Base-by-base conservation (phyloP, 495 filamentous ascomycete species). In the Entonaema liquescens region DNA sequence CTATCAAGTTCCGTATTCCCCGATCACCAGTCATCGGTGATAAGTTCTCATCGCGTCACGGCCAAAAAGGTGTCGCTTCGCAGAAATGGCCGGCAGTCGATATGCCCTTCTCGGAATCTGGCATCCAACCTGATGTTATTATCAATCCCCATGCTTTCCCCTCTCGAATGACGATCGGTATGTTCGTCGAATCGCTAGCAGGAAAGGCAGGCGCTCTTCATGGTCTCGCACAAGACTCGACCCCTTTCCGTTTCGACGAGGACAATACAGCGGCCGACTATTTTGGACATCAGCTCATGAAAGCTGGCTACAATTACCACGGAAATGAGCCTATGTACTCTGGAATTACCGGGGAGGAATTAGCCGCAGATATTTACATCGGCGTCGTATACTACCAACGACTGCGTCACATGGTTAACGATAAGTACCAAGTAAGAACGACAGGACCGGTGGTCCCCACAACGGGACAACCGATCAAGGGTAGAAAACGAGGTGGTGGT, bases 141-240 rank as follows among this genome's bases (percentile, higher is more conserved):
- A 99, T 99, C 83, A 99, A 99, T 81, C 95, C 95, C 65, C 95
- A 99, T 86, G 95, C 95, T 79, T 99, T 99, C 87, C 95, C 95
- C n/a, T 98, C 95, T 62, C 95, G 95, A 80, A 99, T 99, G 95
- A 99, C 95, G 25, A 99, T 99, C 78, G 95, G 95, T 78, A 98
- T 98, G 91, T 98, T 99, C 83, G 90, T 99, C 72, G 95, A 99
- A 81, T 97, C 94, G 6, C 87, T 99, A 67, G 95, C 95, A 23
- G 95, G 95, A 33, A 99, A 99, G 82, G 87, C 94, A 17, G 95
- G 95, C 11, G 91, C 95, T 31, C 87, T 99, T 56, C 95, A 99
- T 76, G 95, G 95, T 38, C 86, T 97, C 29, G 91, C 95, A 11
- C 95, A 98, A 82, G 95, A 99, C 77, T 93, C 87, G 42, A 97